Evolutionary conservation across 768 basidiomycete species (phyloP).

Genomic region (Bullera alba): DNA sequence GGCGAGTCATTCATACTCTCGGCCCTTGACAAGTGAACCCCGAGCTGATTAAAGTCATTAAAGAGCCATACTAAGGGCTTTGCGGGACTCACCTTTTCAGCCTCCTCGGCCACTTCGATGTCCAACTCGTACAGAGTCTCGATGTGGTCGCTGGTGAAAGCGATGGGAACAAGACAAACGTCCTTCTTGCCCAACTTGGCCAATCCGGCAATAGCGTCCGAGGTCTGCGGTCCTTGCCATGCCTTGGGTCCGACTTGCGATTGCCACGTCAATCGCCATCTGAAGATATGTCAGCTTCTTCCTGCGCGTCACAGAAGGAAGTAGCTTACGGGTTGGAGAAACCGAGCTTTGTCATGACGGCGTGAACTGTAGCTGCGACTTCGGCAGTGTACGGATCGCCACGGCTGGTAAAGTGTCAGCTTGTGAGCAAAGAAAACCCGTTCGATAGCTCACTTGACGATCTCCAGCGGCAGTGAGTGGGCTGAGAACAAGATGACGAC

Average conservation of each 20-base stretch:
- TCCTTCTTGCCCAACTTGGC: conserved; percentile 49
- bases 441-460: conserved; percentile 61
- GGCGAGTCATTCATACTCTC: conserved; percentile 92
- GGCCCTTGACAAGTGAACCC: conserved; percentile 79
- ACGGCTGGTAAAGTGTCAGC: conserved; percentile 49
- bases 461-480: conserved; percentile 94
- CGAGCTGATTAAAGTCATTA: no score
- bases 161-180: conserved; percentile 77
- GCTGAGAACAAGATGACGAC: conserved; percentile 90
- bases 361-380: conserved; percentile 85
- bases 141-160: conserved; percentile 98
- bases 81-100: conserved; percentile 73
- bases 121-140: conserved; percentile 97
- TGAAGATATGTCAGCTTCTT: conserved; percentile 58
- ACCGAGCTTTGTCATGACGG: conserved; percentile 78
- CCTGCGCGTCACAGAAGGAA: neutral
- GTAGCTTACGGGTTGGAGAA: conserved; percentile 44
- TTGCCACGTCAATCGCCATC: conserved; percentile 95
- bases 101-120: conserved; percentile 85
- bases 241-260: conserved; percentile 93
- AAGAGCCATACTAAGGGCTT: neutral
- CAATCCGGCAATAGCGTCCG: conserved; percentile 69
- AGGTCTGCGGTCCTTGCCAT: conserved; percentile 97
- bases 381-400: conserved; percentile 96
- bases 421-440: neutral